phyloP scores from a whole-genome alignment of 306 rosid genomes.

The Fagus crenata region DNA sequence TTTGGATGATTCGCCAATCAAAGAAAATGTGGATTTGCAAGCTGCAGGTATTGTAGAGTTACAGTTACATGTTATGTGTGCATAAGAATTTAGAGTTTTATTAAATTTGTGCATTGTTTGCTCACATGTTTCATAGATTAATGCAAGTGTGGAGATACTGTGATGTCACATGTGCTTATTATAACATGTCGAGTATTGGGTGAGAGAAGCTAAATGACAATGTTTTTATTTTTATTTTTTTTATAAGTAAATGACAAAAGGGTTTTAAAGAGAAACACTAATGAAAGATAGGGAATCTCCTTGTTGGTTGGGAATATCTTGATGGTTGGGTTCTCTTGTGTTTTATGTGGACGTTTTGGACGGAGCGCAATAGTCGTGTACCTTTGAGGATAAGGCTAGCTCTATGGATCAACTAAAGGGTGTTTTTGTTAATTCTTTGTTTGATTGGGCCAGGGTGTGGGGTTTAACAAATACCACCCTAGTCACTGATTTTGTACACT shows the following conservation, averaged over 20 bases:
- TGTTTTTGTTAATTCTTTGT: no score
- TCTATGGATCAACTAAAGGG: no score
- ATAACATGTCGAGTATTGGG: background rate
- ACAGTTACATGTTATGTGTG: background rate
- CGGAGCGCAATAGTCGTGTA: no score
- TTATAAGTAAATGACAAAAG: no score
- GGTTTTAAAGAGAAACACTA: background rate
- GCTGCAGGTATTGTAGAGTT: background rate
- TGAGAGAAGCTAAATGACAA: background rate
- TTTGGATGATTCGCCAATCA: background rate
- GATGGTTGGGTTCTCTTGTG: background rate
- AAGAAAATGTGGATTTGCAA: conserved; percentile 1
- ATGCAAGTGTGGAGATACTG: background rate
- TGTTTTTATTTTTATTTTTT: no score
- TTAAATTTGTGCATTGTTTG: background rate
- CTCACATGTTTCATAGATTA: background rate
- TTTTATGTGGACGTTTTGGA: no score
- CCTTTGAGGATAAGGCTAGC: background rate
- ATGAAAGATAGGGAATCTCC: background rate
- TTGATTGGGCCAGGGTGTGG: no score
- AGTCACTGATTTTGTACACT: no score
- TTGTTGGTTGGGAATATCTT: background rate
- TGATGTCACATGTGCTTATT: background rate
- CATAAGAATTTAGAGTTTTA: background rate
- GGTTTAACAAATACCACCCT: no score